Percentiles rank a stretch among this genome's conserved stretches.
phyloP scores from a whole-genome alignment of 345 rosid species.

The Melaleuca alternifolia region DNA sequence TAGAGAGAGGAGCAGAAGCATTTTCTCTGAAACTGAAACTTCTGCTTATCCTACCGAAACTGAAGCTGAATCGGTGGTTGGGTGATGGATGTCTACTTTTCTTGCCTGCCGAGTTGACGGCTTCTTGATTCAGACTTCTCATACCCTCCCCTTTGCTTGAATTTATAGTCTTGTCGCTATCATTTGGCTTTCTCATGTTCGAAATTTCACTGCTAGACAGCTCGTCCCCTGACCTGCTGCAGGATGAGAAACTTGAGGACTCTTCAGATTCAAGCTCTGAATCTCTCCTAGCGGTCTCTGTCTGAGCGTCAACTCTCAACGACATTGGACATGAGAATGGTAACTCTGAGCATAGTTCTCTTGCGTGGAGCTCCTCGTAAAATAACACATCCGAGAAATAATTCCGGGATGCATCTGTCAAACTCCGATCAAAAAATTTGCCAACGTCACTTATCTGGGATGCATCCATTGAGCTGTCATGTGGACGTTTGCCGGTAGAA shows the following conservation, averaged over 20 bases:
- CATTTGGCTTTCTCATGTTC: constrained; percentile 1
- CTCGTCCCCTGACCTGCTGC: not conserved
- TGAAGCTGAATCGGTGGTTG: constrained; percentile 68
- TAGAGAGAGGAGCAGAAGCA: constrained; percentile 31
- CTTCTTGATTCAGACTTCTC: constrained; percentile 31
- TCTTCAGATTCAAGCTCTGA: constrained; percentile 19
- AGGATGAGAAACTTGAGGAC: not conserved
- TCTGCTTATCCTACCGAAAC: constrained; percentile 56
- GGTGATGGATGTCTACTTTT: constrained; percentile 49
- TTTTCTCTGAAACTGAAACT: constrained; percentile 75
- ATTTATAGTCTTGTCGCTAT: not conserved
- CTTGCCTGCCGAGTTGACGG: constrained; percentile 14
- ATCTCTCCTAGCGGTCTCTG: not conserved
- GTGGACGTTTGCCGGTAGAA: constrained; percentile 25
- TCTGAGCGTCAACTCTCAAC: constrained; percentile 17
- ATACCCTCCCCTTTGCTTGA: constrained; percentile 20
- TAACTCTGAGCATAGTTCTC: constrained; percentile 20
- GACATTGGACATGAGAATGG: constrained; percentile 45
- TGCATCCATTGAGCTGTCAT: constrained; percentile 3
- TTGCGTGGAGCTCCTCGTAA: constrained; percentile 6
- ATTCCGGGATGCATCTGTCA: constrained; percentile 8
- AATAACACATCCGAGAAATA: constrained; percentile 19
- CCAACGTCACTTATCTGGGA: constrained; percentile 3
- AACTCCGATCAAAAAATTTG: constrained; percentile 13
- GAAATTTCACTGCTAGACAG: constrained; percentile 1